Base-by-base conservation (phyloP, 305 asterid genomes). In the Fraxinus sp. region DNA sequence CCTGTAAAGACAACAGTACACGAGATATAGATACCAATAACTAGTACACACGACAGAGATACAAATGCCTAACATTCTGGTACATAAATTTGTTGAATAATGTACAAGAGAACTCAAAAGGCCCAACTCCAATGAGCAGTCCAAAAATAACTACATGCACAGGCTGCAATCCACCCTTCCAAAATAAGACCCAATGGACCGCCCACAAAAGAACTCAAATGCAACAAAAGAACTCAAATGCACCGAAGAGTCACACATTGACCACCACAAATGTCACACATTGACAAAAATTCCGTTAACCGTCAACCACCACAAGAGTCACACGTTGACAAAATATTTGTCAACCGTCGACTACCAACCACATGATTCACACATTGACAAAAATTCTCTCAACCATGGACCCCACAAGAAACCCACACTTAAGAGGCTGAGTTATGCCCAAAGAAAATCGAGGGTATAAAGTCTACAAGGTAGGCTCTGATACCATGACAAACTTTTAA, bases 1-100 rank as follows among this genome's bases (percentile, higher is more conserved):
- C 94, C 96, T 93, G 91, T 49, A 83, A 83, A 80, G 86, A 80
- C 82, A 82, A 70, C 59, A 64, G 78, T 39, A 77, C 79, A 70
- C n/a, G 4, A 66, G 37, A 26, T 2, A 0, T 3, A 24, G 18
- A 66, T 26, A 66, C 7, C n/a, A 28, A 26, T 66, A 26, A 26
- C 74, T 26, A 9, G n/a, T 24, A 66, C 35, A 66, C 7, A 5
- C 2, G 33, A 10, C 26, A 57, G 26, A 18, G 11, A 57, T n/a
- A 52, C 9, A 46, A 46, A 46, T 46, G 57, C 57, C 57, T 46
- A 46, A 4, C 57, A 46, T 46, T 52, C 22, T 16, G 9, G 24
- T 52, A 14, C 64, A 4, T n/a, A 52, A 16, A 10, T 41, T 9
- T 41, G 16, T 41, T 41, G 52, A 41, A 41, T 41, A 41, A 10